phyloP scores from a whole-genome alignment of 73 alveolate species.

The Paramecium bursaria region DNA sequence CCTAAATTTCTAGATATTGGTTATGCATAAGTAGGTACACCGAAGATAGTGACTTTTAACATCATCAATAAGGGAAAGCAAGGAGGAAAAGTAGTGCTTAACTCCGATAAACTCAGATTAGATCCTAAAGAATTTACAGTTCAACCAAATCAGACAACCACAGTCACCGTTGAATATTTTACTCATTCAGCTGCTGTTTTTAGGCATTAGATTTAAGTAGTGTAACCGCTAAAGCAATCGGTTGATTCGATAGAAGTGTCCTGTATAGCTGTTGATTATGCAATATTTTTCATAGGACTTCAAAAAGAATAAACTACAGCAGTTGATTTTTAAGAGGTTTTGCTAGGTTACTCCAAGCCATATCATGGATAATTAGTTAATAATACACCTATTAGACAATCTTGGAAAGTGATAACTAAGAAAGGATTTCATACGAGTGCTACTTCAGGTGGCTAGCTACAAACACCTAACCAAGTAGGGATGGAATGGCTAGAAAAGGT shows the following conservation, averaged over 20 bases:
- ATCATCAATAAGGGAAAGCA: conserved; percentile 56
- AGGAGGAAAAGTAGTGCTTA: neutral
- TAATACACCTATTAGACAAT: conserved; percentile 56
- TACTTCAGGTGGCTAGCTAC: conserved; percentile 45
- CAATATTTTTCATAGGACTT: conserved; percentile 52
- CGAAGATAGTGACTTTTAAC: neutral
- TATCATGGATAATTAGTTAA: conserved; percentile 58
- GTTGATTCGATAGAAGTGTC: conserved; percentile 59
- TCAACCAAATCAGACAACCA: neutral
- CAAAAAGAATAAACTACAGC: conserved; percentile 52
- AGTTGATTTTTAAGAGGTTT: conserved; percentile 52
- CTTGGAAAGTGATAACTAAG: conserved; percentile 53
- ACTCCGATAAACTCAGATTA: conserved; percentile 11
- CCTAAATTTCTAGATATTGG: conserved; percentile 59
- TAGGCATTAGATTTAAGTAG: conserved; percentile 54
- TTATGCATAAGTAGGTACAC: conserved; percentile 16
- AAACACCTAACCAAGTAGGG: conserved; percentile 70
- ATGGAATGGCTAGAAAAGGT: conserved; percentile 64
- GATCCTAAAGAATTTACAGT: conserved; percentile 9
- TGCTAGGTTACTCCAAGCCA: conserved; percentile 54
- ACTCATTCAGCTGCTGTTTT: conserved; percentile 54
- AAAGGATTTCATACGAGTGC: conserved; percentile 64
- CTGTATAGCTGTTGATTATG: conserved; percentile 64
- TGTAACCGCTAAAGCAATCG: conserved; percentile 27
- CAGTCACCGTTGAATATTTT: conserved; percentile 10